Conservation (phyloP, 2,329 filamentous ascomycete species). For the Aspergillus alliaceus region DNA sequence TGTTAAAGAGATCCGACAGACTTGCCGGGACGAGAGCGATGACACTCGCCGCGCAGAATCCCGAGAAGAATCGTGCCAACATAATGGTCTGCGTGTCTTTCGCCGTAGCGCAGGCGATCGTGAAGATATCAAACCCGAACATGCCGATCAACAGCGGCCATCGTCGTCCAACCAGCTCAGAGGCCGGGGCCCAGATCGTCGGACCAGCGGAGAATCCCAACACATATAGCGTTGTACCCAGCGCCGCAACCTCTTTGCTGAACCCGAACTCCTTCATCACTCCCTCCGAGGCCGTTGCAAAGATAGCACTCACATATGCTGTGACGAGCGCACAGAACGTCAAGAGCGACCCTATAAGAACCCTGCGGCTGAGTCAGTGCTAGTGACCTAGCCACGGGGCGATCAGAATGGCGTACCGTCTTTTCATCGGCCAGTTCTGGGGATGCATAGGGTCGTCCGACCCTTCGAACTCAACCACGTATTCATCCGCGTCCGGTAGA, state of each 20-base stretch:
- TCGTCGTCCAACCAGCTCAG: constrained; percentile 59
- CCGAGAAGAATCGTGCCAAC: constrained; percentile 45
- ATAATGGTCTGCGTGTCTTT: constrained; percentile 40
- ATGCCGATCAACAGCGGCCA: constrained; percentile 48
- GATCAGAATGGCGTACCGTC: constrained; percentile 32
- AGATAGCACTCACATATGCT: constrained; percentile 59
- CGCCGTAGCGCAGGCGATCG: constrained; percentile 44
- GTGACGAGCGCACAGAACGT: constrained; percentile 35
- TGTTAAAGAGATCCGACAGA: constrained; percentile 51
- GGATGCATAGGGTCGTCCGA: constrained; percentile 51
- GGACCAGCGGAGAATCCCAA: constrained; percentile 59
- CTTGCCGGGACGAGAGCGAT: constrained; percentile 42
- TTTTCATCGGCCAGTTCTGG: constrained; percentile 51
- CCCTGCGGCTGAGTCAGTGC: constrained; percentile 6
- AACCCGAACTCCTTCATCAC: constrained; percentile 52
- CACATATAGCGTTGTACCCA: constrained; percentile 49
- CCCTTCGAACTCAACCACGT: constrained; percentile 57
- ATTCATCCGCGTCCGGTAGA: constrained; percentile 51
- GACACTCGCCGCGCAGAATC: constrained; percentile 43
- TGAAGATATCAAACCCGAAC: constrained; percentile 43
- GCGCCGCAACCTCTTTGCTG: constrained; percentile 38
- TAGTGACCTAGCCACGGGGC: not conserved
- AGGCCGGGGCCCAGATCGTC: constrained; percentile 60
- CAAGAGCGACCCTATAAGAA: constrained; percentile 15
- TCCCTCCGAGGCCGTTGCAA: constrained; percentile 60